Evolutionary conservation across 2,329 filamentous ascomycete species (phyloP), one percentile per base, ranked within the genome.

Genomic region (Ascosphaera apis): DNA sequence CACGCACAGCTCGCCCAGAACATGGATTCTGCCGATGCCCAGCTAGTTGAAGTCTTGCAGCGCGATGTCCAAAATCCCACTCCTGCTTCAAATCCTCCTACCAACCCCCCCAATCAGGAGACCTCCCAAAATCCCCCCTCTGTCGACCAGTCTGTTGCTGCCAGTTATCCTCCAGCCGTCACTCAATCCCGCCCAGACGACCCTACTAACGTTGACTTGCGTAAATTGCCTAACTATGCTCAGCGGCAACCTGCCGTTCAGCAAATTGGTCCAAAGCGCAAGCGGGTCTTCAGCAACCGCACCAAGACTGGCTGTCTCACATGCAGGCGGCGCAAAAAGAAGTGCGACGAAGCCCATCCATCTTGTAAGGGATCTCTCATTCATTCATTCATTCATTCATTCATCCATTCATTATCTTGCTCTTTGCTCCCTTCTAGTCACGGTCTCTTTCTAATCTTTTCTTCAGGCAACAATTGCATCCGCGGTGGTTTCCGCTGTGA

Each of bases 261-360:
- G 42, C 39, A 57, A 48, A 45, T 55, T 37, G 49, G 56, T 39
- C 50, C 53, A 11, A 58, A 63, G 43, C 52, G 62, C 39, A 65
- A 65, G 40, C 54, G 62, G 15, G 58, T 63, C 49, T 95, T 93
- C 49, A 91, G 82, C 58, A 92, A 93, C 54, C 69, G 86, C 40
- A 93, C 86, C 15, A 95, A 95, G 59, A 93, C 84, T 7, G 83
- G 84, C 21, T 95, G 86, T 53, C 72, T 91, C 56, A 95, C 86
- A 4, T 95, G 86, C 53, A 69, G 86, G 40, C 71, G 72, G 51
- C 69, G 86, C 40, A 95, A 95, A 67, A 95, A 95, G 71, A 95
- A 95, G 58, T 95, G 88, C 51, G 86, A 95, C 51, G 88, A 95
- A 60, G 69, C 69, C 37, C 91, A 91, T 54, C 88, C 88, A 17